phyloP scores from a whole-genome alignment of 139 green algal genomes.

The Chlamydomonas schloesseri region DNA sequence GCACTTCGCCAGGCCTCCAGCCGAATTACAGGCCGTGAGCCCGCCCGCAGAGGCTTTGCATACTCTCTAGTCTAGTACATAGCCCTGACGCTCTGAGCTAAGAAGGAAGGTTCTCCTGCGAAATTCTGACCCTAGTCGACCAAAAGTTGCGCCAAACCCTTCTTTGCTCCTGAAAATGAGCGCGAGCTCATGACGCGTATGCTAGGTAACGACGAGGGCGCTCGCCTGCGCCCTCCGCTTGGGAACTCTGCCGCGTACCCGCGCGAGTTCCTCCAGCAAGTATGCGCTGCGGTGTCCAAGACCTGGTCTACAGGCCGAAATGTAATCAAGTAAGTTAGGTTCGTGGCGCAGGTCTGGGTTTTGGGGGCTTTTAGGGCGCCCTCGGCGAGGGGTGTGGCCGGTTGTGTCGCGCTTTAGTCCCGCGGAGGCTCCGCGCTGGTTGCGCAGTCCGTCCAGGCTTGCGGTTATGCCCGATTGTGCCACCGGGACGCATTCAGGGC shows the following conservation, averaged over 20 bases:
- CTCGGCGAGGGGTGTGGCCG: too few relatives aligned
- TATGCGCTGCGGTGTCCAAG: background rate
- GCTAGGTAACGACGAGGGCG: background rate
- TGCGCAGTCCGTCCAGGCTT: background rate
- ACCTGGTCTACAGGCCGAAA: background rate
- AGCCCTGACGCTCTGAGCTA: too few relatives aligned
- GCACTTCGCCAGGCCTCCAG: too few relatives aligned
- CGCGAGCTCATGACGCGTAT: background rate
- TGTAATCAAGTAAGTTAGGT: background rate
- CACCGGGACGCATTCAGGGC: too few relatives aligned
- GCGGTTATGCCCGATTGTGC: background rate
- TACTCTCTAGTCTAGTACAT: too few relatives aligned
- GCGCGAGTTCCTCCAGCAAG: background rate
- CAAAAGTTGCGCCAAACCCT: background rate
- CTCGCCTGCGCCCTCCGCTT: conserved; percentile 7
- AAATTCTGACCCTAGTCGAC: too few relatives aligned
- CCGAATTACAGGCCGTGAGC: too few relatives aligned
- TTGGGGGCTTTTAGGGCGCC: background rate
- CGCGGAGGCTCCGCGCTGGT: too few relatives aligned
- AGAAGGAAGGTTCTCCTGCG: too few relatives aligned
- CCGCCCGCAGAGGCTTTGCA: too few relatives aligned
- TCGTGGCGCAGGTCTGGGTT: background rate
- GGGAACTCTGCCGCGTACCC: background rate
- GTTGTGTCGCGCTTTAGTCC: too few relatives aligned
- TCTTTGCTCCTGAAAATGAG: too few relatives aligned